Conservation (phyloP, 768 basidiomycete species). For the Termitomyces sp. region DNA sequence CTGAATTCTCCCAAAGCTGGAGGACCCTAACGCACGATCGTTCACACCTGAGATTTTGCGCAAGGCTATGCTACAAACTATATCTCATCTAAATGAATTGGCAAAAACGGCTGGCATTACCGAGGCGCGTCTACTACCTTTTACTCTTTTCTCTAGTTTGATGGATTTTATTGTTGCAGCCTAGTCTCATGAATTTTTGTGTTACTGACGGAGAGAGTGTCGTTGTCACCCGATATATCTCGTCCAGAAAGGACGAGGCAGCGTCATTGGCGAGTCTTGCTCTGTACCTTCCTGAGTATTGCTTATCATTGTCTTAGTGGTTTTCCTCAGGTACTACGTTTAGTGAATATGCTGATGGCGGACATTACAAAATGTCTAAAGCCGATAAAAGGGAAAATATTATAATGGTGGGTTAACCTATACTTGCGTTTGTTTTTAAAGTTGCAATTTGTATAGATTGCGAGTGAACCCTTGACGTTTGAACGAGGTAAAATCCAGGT, state of each 20-base stretch:
- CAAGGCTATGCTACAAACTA: slow-evolving; percentile 85
- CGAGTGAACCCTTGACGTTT: slow-evolving; percentile 93
- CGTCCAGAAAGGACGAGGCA: slow-evolving; percentile 85
- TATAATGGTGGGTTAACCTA: slow-evolving; percentile 59
- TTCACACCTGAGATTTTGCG: slow-evolving; percentile 72
- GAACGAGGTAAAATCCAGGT: slow-evolving; percentile 60
- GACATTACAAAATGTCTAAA: slow-evolving; percentile 94
- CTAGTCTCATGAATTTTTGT: slow-evolving; percentile 92
- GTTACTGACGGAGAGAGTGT: slow-evolving; percentile 94
- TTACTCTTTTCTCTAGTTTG: background rate
- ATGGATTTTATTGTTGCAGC: slow-evolving; percentile 33
- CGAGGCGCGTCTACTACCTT: slow-evolving; percentile 42
- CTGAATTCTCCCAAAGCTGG: slow-evolving; percentile 44
- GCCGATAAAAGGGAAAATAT: slow-evolving; percentile 94
- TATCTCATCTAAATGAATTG: slow-evolving; percentile 70
- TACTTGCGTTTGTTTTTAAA: slow-evolving; percentile 1
- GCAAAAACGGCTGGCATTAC: slow-evolving; percentile 66
- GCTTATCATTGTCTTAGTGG: slow-evolving; percentile 45
- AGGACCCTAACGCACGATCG: slow-evolving; percentile 66
- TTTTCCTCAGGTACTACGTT: slow-evolving; percentile 95
- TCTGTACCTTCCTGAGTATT: background rate
- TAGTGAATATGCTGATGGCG: slow-evolving; percentile 82
- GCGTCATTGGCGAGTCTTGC: slow-evolving; percentile 65
- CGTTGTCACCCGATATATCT: slow-evolving; percentile 92
- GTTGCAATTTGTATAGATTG: slow-evolving; percentile 42